A percentile compares a stretch with the other conserved stretches of the same genome.
Evolutionary conservation across 176 grass and related monocot genomes (phyloP).

Genomic region (Musa troglodytarum): DNA sequence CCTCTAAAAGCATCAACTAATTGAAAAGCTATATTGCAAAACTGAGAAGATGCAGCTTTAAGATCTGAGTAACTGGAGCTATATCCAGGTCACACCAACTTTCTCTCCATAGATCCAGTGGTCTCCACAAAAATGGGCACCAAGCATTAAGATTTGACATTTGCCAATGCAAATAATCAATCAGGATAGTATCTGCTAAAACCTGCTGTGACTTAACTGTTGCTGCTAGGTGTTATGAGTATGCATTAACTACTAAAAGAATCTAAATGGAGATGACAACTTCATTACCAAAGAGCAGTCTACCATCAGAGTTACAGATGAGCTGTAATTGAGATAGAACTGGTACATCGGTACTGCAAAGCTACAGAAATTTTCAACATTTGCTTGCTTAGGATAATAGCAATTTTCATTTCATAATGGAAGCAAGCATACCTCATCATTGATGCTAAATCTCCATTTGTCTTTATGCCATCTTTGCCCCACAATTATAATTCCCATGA

Average conservation of each 20-base stretch:
- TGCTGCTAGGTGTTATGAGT: background rate
- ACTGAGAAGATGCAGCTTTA: background rate
- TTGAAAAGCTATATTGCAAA: background rate
- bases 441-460: conserved; percentile 40
- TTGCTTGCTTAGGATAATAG: background rate
- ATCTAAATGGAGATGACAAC: background rate
- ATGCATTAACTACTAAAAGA: background rate
- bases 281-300: background rate
- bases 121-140: background rate
- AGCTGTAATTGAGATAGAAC: background rate
- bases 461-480: conserved; percentile 74
- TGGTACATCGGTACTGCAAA: too few species aligned
- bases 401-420: background rate
- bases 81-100: background rate
- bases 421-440: conserved; percentile 40
- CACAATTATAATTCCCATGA: conserved; percentile 79
- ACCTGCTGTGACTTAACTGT: background rate
- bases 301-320: background rate
- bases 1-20: background rate
- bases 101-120: background rate
- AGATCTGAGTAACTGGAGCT: background rate
- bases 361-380: background rate
- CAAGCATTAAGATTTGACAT: background rate
- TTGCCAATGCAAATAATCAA: background rate
- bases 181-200: background rate